These are phyloP conservation scores for Sarocladium kiliense DNA, from an alignment of 2,329 filamentous ascomycete species.

Conservation along the genomic window DNA sequence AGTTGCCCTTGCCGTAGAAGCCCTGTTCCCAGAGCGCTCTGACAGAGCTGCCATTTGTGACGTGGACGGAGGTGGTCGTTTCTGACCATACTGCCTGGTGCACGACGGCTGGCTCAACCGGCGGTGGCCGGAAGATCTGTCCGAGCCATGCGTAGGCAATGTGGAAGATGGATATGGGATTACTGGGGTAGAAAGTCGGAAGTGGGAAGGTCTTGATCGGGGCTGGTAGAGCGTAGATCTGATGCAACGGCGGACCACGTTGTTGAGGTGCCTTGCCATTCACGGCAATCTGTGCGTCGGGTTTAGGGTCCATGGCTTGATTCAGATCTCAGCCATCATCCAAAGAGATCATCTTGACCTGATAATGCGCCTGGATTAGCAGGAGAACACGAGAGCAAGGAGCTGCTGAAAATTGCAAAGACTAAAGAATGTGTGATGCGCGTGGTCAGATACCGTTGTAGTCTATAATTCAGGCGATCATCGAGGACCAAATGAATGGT, in stretches of 20 bases:
- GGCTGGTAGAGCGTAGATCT: slow-evolving; percentile 76
- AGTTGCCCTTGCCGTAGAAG: slow-evolving; percentile 90
- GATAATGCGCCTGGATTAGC: slow-evolving; percentile 13
- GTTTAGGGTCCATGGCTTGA: slow-evolving; percentile 1
- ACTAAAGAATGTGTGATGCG: not conserved
- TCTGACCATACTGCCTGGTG: slow-evolving; percentile 77
- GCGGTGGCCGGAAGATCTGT: slow-evolving; percentile 63
- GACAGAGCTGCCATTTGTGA: slow-evolving; percentile 71
- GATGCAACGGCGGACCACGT: slow-evolving; percentile 46
- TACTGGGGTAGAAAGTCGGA: slow-evolving; percentile 84
- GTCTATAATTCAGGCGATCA: slow-evolving; percentile 69
- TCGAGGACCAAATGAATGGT: slow-evolving; percentile 52
- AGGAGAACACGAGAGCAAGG: not conserved
- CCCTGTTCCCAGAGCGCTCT: slow-evolving; percentile 90
- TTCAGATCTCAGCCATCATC: slow-evolving; percentile 37
- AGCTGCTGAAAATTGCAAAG: not conserved
- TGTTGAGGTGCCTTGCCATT: slow-evolving; percentile 19
- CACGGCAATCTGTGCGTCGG: not conserved
- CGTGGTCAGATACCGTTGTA: slow-evolving; percentile 94
- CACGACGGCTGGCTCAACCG: slow-evolving; percentile 56
- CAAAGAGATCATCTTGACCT: slow-evolving; percentile 43
- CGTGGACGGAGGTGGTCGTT: slow-evolving; percentile 75
- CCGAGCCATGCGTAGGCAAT: slow-evolving; percentile 72
- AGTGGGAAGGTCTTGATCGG: slow-evolving; percentile 80
- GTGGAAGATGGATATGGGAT: slow-evolving; percentile 82